phyloP scores from a whole-genome alignment of 768 basidiomycete species.

The Leccinum pellstonianum region DNA sequence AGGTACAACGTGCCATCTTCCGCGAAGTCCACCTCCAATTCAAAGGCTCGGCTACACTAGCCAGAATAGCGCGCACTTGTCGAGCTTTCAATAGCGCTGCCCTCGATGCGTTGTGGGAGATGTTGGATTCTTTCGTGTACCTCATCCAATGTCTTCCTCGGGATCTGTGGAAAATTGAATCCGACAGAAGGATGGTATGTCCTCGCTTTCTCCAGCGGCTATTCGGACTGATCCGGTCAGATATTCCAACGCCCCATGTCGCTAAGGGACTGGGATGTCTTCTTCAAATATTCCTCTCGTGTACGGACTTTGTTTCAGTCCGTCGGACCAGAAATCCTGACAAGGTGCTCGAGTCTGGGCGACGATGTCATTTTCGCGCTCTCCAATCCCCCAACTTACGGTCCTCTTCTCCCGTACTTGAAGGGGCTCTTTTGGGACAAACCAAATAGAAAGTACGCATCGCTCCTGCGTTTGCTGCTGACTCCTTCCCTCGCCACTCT shows the following conservation, averaged over 20 bases:
- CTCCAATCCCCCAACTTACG: conserved; percentile 21
- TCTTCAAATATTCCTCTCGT: conserved; percentile 27
- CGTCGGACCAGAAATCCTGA: neutral
- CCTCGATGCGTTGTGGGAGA: conserved; percentile 27
- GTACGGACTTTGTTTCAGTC: conserved; percentile 15
- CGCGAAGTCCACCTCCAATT: conserved; percentile 8
- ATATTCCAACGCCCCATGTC: conserved; percentile 26
- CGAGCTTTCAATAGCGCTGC: conserved; percentile 21
- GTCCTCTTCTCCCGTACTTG: conserved; percentile 24
- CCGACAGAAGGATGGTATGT: conserved; percentile 15
- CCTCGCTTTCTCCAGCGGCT: neutral
- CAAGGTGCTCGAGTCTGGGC: conserved; percentile 7
- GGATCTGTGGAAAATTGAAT: conserved; percentile 27
- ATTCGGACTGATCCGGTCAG: conserved; percentile 17
- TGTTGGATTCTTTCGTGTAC: conserved; percentile 19
- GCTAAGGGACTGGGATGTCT: conserved; percentile 28
- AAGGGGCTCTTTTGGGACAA: conserved; percentile 22
- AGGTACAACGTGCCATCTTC: conserved; percentile 28
- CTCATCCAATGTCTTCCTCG: conserved; percentile 28
- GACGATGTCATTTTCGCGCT: conserved; percentile 27
- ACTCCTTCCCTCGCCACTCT: conserved; percentile 23
- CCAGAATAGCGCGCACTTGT: conserved; percentile 28
- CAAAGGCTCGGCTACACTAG: conserved; percentile 13
- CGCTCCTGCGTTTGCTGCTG: conserved; percentile 21
- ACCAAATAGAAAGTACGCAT: conserved; percentile 13